A percentile compares a stretch with the other conserved stretches of the same genome.
phyloP scores from a whole-genome alignment of 306 rosid genomes.

The Pterocarpus macrocarpus region DNA sequence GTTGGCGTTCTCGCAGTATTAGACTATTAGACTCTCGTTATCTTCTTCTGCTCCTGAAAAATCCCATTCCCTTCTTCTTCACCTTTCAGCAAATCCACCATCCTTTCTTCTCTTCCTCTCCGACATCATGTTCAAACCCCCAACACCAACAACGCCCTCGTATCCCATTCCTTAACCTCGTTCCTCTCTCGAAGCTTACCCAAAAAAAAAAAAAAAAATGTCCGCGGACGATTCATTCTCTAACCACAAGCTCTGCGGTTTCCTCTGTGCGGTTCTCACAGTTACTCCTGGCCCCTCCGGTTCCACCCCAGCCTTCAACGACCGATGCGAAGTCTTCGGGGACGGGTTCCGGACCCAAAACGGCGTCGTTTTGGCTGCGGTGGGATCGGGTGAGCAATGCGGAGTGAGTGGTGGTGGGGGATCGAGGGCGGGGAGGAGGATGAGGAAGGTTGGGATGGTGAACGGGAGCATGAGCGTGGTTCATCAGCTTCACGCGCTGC shows the following conservation, averaged over 20 bases:
- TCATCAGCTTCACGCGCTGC: constrained; percentile 80
- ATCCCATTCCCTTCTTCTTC: background rate
- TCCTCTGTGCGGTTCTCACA: constrained; percentile 69
- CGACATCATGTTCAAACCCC: background rate
- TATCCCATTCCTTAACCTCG: background rate
- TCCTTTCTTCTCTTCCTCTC: background rate
- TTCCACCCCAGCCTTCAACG: constrained; percentile 37
- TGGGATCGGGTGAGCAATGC: background rate
- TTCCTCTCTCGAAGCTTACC: constrained; percentile 4
- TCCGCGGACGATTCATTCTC: constrained; percentile 51
- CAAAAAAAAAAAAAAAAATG: constrained; percentile 50
- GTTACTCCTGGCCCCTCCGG: constrained; percentile 27
- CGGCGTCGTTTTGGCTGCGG: constrained; percentile 55
- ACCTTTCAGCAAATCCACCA: background rate
- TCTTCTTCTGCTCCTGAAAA: background rate
- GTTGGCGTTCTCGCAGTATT: constrained; percentile 13
- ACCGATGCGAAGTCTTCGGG: constrained; percentile 55
- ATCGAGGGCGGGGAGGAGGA: constrained; percentile 44
- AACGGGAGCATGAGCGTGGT: constrained; percentile 85
- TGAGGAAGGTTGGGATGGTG: constrained; percentile 71
- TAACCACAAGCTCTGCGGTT: constrained; percentile 83
- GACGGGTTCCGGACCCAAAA: constrained; percentile 57
- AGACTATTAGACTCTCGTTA: background rate
- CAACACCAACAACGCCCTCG: background rate
- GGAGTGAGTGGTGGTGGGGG: background rate